These are phyloP conservation scores for Fusarium pseudonygamai DNA, from an alignment of 2,329 filamentous ascomycete genomes.

Conservation along the genomic window DNA sequence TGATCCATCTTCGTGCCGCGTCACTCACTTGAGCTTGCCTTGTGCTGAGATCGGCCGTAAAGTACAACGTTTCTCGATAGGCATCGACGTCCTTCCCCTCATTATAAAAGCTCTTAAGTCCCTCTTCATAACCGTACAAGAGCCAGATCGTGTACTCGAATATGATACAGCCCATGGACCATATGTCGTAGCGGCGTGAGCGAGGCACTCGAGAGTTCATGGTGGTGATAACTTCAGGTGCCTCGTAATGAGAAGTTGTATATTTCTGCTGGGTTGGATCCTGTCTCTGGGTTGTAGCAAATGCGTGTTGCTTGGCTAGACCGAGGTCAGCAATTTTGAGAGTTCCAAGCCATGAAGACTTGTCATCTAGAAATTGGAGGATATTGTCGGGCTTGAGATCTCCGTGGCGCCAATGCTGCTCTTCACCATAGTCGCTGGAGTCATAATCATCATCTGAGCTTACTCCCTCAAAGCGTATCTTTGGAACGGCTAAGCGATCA, in stretches of 20 bases:
- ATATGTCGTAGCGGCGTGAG: constrained; percentile 44
- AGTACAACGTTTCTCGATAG: background rate
- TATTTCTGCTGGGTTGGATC: constrained; percentile 10
- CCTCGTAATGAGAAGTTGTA: constrained; percentile 24
- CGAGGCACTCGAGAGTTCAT: background rate
- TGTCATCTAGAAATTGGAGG: constrained; percentile 2
- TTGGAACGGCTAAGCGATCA: background rate
- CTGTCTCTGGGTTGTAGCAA: background rate
- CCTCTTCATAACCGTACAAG: constrained; percentile 27
- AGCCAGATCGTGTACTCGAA: constrained; percentile 46
- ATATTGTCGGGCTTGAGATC: constrained; percentile 32
- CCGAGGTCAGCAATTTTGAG: constrained; percentile 28
- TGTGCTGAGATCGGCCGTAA: background rate
- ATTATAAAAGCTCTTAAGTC: constrained; percentile 1
- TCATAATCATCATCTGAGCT: background rate
- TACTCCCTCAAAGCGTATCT: background rate
- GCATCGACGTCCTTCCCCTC: background rate
- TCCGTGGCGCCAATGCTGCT: constrained; percentile 24
- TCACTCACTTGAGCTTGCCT: background rate
- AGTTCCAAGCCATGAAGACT: constrained; percentile 4
- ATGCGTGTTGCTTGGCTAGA: constrained; percentile 19
- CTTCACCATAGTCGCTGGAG: background rate
- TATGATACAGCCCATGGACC: constrained; percentile 46
- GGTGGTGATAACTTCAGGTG: constrained; percentile 20
- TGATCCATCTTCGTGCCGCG: background rate